Conservation (phyloP, 352 stramenopile species). For the Globisporangium iwayamae region DNA sequence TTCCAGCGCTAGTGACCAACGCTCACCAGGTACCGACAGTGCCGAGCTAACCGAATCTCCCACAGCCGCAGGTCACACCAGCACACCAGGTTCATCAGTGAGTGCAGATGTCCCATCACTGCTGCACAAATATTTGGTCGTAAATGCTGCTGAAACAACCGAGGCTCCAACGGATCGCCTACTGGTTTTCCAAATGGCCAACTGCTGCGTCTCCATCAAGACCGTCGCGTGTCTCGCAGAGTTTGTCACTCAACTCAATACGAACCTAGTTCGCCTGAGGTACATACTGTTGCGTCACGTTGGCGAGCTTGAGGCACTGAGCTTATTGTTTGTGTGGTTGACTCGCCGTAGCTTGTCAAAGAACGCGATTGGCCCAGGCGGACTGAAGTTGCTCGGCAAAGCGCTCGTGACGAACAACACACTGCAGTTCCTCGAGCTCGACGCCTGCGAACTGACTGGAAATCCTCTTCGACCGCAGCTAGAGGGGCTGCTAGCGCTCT, state of each 20-base stretch:
- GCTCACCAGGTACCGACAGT: neutral
- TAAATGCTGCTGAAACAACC: neutral
- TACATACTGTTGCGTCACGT: slow-evolving; percentile 6
- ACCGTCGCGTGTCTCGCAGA: slow-evolving; percentile 21
- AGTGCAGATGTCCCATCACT: neutral
- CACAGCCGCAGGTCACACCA: neutral
- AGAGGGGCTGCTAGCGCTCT: slow-evolving; percentile 43
- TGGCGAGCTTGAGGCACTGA: neutral
- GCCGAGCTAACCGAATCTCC: neutral
- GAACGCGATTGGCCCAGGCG: slow-evolving; percentile 42
- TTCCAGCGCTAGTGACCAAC: neutral
- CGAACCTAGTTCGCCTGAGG: slow-evolving; percentile 28
- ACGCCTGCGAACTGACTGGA: slow-evolving; percentile 45
- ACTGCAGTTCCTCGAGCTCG: slow-evolving; percentile 54
- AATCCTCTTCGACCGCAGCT: slow-evolving; percentile 49
- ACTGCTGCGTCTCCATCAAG: slow-evolving; percentile 15
- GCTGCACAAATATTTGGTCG: neutral
- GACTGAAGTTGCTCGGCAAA: slow-evolving; percentile 35
- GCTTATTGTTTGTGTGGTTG: slow-evolving; percentile 2
- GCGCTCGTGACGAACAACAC: slow-evolving; percentile 65
- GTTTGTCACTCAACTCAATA: slow-evolving; percentile 30
- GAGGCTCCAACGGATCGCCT: neutral
- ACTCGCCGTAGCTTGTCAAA: slow-evolving; percentile 25
- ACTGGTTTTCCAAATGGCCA: slow-evolving; percentile 22
- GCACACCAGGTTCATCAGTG: neutral